Base-by-base conservation (phyloP, 176 grass and related monocot species). In the Saccharum officinarum region DNA sequence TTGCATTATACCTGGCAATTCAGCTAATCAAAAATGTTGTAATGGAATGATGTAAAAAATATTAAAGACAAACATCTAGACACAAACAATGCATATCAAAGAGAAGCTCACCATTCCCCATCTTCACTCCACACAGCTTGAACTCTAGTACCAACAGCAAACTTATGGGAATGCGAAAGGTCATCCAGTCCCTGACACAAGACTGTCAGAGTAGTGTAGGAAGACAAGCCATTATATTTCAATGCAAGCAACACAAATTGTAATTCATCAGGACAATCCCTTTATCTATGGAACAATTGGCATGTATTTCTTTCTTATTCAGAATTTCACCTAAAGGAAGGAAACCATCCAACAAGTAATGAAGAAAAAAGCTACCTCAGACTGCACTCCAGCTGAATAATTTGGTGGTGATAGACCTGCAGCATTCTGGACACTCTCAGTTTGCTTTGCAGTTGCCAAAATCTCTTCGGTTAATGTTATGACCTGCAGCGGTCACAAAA, bases 41-140 rank as follows among this genome's bases (percentile, higher is more conserved):
- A 69, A 71, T 45, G 50, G 64, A 80, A 64, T 30, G 31, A 78
- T 82, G 23, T n/a, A 47, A 50, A 61, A 31, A 77, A 76, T 49
- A 34, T 44, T 30, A 8, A 37, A 66, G 30, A 79, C 3, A 87
- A 64, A 23, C 2, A 57, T 40, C 69, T 18, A 42, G 8, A 50
- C 33, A 10, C 10, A 81, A 62, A 72, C 26, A 75, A 26, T 70
- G 22, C 65, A 26, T 23, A 77, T 76, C 82, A 91, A 67, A 73
- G 10, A 79, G 22, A 37, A 74, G 78, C 83, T 73, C 71, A 97
- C 94, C 94, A 97, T 44, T 97, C 92, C 30, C 92, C 91, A 82
- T 97, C 94, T 76, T 97, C 87, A 78, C 94, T 97, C 85, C 77
- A 97, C 74, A 97, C 89, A 67, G 94, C 89, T 88, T 97, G 91